Base-by-base conservation (phyloP, 495 filamentous ascomycete species). In the Friedmanniomyces endolithicus region DNA sequence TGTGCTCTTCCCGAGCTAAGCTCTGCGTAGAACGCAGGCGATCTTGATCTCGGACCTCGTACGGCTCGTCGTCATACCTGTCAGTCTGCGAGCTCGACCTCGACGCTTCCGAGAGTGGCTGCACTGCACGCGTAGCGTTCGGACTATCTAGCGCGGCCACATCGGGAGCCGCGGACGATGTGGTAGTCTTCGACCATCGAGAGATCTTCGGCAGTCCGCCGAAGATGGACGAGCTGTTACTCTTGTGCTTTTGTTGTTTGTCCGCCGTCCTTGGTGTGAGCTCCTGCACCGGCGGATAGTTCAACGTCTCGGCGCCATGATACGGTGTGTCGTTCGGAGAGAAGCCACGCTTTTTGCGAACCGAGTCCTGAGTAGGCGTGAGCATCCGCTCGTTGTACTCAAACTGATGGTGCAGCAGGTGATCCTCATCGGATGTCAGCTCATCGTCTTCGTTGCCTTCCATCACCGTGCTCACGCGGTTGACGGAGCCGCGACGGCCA, bases 141-240 rank as follows among this genome's bases (percentile, higher is more conserved):
- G 59, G 78, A 58, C 52, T 71, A 59, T 47, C 67, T 51, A 59
- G 46, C 72, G 14, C 23, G 1, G 55, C 46, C 0, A 39, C 34
- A 43, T 62, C 59, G 1, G 59, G 59, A n/a, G 75, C 78, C 56
- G 75, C 74, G n/a, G 84, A 84, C 1, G 94, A 92, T 22, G 89
- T 78, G 4, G 92, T 97, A 20, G 92, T 96, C 69, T 92, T 90
- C 3, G 90, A 96, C 92, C 92, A 99, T 29, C 92, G 81, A 12
- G 94, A 97, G 56, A 95, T 86, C 69, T 90, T 94, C 23, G 88
- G 87, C 71, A 61, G 61, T 2, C 53, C 57, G 19, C 64, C 68
- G 46, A 89, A 92, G 66, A 94, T 83, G 3, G 87, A 92, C 14
- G 88, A 90, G 62, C 79, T 83, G 68, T 79, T 87, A 11, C 87